A percentile compares a stretch with the other conserved stretches of the same genome.
These are phyloP conservation scores for Fusarium buxicola DNA, from an alignment of 2,329 filamentous ascomycete genomes.

Conservation along the genomic window DNA sequence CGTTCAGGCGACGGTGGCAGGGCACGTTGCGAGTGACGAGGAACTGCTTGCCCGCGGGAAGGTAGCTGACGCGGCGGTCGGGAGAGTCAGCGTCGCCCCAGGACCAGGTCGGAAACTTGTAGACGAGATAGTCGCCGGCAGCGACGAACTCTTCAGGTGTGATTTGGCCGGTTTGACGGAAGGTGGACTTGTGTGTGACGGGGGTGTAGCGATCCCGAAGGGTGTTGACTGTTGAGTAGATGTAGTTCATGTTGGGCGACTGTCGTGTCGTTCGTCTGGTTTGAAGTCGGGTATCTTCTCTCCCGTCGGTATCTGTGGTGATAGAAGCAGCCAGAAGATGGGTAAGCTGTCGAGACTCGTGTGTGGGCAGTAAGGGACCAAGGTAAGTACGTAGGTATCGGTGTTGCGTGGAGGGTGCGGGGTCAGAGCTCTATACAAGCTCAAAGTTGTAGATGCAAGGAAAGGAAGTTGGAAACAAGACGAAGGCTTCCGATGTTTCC, in stretches of 20 bases:
- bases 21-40: constrained; percentile 94
- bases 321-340: not conserved
- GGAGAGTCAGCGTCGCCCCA: constrained; percentile 92
- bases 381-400: not conserved
- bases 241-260: constrained; percentile 77
- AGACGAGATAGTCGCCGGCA: constrained; percentile 96
- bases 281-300: not conserved
- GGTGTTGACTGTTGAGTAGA: constrained; percentile 92
- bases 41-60: constrained; percentile 93
- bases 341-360: not conserved
- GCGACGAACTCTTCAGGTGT: constrained; percentile 97
- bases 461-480: not conserved
- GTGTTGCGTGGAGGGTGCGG: constrained; percentile 20
- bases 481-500: not conserved
- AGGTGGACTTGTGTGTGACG: constrained; percentile 89
- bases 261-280: not conserved
- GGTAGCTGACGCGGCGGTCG: constrained; percentile 80
- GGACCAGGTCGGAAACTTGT: constrained; percentile 98
- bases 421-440: constrained; percentile 20
- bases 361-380: too few species aligned
- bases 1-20: constrained; percentile 89
- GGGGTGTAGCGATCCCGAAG: constrained; percentile 93
- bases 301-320: not conserved
- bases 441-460: not conserved
- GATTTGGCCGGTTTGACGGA: constrained; percentile 93